Percentiles rank a stretch among this genome's conserved stretches.
phyloP scores from a whole-genome alignment of 352 stramenopile species.

The Pythium utonaiense region DNA sequence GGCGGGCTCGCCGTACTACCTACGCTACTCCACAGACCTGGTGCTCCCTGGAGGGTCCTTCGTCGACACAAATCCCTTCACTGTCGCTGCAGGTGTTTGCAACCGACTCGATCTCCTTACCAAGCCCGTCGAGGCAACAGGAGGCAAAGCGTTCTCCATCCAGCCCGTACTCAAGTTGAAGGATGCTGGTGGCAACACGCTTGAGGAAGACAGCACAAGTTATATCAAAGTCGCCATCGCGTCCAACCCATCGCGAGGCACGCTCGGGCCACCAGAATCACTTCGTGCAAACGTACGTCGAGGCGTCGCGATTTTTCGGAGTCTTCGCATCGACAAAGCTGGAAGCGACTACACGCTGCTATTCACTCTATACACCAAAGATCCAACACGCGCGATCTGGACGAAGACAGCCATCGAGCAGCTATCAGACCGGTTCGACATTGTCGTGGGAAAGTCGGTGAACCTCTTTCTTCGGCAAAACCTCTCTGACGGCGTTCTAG shows the following conservation, averaged over 20 bases:
- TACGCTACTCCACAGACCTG: conserved; percentile 68
- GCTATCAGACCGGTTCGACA: conserved; percentile 55
- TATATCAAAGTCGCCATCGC: conserved; percentile 58
- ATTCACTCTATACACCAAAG: conserved; percentile 64
- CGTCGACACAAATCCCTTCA: conserved; percentile 77
- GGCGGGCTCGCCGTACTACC: conserved; percentile 69
- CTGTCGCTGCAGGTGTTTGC: conserved; percentile 55
- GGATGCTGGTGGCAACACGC: conserved; percentile 65
- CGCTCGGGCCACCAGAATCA: conserved; percentile 37
- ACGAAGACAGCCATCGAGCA: conserved; percentile 47
- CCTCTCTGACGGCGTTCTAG: conserved; percentile 62
- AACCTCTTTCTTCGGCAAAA: conserved; percentile 44
- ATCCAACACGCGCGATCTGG: conserved; percentile 33
- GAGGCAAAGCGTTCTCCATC: conserved; percentile 65
- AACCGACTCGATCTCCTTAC: conserved; percentile 45
- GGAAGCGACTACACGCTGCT: conserved; percentile 70
- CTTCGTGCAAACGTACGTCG: conserved; percentile 39
- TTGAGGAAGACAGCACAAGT: conserved; percentile 66
- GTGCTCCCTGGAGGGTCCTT: conserved; percentile 40
- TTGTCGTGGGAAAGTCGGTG: conserved; percentile 46
- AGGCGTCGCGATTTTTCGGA: conserved; percentile 65
- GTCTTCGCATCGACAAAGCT: conserved; percentile 69
- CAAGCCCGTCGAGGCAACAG: conserved; percentile 35
- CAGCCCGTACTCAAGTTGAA: conserved; percentile 80
- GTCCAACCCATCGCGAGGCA: conserved; percentile 64